Evolutionary conservation across 192 early-diverging fungal genomes (phyloP).

Genomic region (Hyaloraphidium curvatum): DNA sequence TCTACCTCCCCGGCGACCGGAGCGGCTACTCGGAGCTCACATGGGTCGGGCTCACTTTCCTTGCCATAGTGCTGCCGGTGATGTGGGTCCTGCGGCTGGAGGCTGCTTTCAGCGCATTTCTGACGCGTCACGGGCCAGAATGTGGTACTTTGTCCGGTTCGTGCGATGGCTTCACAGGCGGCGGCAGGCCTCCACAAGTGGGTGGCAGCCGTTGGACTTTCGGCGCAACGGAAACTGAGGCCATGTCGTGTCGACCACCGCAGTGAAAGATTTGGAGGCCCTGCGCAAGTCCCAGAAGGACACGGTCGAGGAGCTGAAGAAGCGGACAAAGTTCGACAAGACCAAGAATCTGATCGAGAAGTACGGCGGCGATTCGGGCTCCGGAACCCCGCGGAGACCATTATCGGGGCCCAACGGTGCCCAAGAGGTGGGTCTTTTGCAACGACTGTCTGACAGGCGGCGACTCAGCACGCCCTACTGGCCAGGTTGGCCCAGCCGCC

Average conservation of each 20-base stretch:
- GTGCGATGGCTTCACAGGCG: too few species aligned
- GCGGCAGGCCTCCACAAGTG: background rate
- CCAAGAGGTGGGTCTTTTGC: too few species aligned
- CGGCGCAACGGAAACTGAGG: background rate
- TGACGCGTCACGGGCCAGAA: background rate
- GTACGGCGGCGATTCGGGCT: conserved; percentile 42
- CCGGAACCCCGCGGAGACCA: background rate
- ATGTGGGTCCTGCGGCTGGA: background rate
- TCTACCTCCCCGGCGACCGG: conserved; percentile 22
- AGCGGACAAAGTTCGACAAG: conserved; percentile 75
- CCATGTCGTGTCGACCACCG: background rate
- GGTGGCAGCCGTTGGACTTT: background rate
- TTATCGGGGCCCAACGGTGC: too few species aligned
- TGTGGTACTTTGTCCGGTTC: too few species aligned
- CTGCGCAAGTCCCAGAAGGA: conserved; percentile 39
- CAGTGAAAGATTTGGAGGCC: conserved; percentile 9
- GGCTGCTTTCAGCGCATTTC: background rate
- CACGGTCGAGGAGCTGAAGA: conserved; percentile 84
- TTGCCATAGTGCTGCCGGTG: too few species aligned
- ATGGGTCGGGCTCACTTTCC: too few species aligned
- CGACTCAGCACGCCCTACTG: too few species aligned
- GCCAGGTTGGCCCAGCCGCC: background rate
- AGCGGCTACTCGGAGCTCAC: too few species aligned
- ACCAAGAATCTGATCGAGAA: conserved; percentile 77
- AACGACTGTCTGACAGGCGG: too few species aligned